Conservation (phyloP, 805 yeast species). For the Candida ovalis region DNA sequence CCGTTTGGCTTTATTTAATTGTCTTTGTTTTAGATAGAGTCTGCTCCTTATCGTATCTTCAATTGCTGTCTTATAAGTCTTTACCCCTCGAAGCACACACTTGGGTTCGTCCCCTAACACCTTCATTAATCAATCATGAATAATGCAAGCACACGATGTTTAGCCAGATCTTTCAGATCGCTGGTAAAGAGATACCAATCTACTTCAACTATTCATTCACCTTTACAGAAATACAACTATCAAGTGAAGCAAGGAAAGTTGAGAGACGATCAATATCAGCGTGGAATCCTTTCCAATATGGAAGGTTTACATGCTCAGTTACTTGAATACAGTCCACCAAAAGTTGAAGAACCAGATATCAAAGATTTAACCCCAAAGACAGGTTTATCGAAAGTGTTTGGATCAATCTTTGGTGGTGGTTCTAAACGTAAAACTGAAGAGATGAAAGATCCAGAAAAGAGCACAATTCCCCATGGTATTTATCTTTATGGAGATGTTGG, state of each 20-base stretch:
- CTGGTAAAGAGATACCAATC: conserved; percentile 7
- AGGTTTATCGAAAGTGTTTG: conserved; percentile 36
- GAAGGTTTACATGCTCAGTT: conserved; percentile 57
- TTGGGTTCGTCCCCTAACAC: too few relatives aligned
- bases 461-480: conserved; percentile 69
- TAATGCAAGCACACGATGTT: not conserved
- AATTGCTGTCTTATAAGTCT: too few relatives aligned
- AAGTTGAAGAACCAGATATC: conserved; percentile 49
- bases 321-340: conserved; percentile 56
- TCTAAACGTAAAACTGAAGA: conserved; percentile 7
- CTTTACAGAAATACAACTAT: conserved; percentile 28
- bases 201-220: conserved; percentile 20
- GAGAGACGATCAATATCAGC: conserved; percentile 75
- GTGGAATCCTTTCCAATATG: conserved; percentile 62
- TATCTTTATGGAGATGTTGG: conserved; percentile 97
- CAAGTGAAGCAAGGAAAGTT: conserved; percentile 39
- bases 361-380: conserved; percentile 47
- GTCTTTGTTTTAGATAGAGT: too few relatives aligned
- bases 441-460: conserved; percentile 10
- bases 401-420: conserved; percentile 27
- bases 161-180: not conserved
- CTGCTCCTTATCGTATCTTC: not conserved
- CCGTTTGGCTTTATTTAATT: too few relatives aligned
- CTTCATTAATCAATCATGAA: not conserved
- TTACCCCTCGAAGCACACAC: too few relatives aligned